Base-by-base conservation (phyloP, 2,329 filamentous ascomycete species). In the Thelonectria discophora region DNA sequence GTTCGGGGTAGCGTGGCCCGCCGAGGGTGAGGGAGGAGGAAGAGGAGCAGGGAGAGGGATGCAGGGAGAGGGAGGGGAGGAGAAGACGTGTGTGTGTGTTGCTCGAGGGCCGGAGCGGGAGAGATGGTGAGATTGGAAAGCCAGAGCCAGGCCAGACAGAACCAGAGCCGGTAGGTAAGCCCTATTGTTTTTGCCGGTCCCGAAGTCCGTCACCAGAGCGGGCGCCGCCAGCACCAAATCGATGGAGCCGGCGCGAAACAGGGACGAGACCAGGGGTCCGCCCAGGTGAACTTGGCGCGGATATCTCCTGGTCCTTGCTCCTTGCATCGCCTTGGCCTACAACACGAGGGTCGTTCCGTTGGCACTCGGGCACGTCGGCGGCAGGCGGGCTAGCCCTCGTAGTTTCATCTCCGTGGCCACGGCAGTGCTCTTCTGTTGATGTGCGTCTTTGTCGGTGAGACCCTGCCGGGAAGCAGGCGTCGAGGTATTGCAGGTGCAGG, bases 281-380 rank as follows among this genome's bases (percentile, higher is more conserved):
- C 42, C 72, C 71, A 45, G 74, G 57, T 80, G 80, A 5, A 72
- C 51, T 15, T 73, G 69, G 58, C 77, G 78, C 20, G 73, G 73
- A 48, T 74, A 67, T 21, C 78, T 76, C 48, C 76, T 68, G 42
- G 68, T 34, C 72, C 53, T 76, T 24, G 24, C 24, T 24, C 24
- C 24, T n/a, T 74, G 58, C 76, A 75, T 54, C 51, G 51, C 51
- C 15, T 9, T 39, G 50, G 50, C 50, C 42, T 39, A n/a, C 51
- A 54, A 24, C 20, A 42, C 39, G 39, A 24, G 80, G 64, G 37
- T 71, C 68, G 21, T 70, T 69, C 73, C 74, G 77, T 12, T 75
- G 57, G 18, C 75, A 42, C 17, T 55, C 30, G 27, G 42, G 18
- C 42, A 21, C 47, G 52, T 55, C 30, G 42, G 42, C 30, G 42